These are phyloP conservation scores for Backusella liffmaniae DNA, from an alignment of 192 early-diverging fungal species.

Conservation along the genomic window DNA sequence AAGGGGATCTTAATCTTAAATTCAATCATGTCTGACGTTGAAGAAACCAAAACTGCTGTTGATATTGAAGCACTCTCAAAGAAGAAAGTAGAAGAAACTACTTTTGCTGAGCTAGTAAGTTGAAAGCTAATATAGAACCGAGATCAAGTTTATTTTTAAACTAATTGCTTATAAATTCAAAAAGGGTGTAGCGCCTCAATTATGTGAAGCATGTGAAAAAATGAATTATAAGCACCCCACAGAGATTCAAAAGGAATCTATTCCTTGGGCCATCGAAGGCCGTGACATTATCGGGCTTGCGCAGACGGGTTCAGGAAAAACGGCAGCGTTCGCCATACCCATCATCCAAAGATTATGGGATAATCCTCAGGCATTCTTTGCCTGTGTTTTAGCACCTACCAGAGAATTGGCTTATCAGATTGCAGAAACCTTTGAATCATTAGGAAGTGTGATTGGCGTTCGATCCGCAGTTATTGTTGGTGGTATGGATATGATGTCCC, in stretches of 20 bases:
- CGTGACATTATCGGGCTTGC: slow-evolving; percentile 97
- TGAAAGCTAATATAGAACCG: not conserved
- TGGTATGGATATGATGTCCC: slow-evolving; percentile 97
- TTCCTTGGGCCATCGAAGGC: slow-evolving; percentile 89
- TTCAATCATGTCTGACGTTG: not conserved
- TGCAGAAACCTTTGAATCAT: slow-evolving; percentile 85
- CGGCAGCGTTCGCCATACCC: slow-evolving; percentile 82
- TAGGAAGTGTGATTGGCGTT: slow-evolving; percentile 90
- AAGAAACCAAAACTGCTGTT: not conserved
- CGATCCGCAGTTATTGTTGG: slow-evolving; percentile 90
- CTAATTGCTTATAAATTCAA: not conserved
- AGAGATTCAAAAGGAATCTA: slow-evolving; percentile 88
- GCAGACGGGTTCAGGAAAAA: slow-evolving; percentile 93
- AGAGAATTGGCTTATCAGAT: slow-evolving; percentile 97
- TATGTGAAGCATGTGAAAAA: slow-evolving; percentile 87
- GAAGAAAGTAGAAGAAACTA: slow-evolving; percentile 27
- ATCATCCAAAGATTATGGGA: slow-evolving; percentile 87
- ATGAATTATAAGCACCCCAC: slow-evolving; percentile 87
- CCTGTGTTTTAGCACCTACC: slow-evolving; percentile 95
- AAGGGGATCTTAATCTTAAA: slow-evolving; percentile 2
- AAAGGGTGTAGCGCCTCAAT: slow-evolving; percentile 82
- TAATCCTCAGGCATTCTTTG: slow-evolving; percentile 87
- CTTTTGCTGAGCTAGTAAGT: slow-evolving; percentile 37
- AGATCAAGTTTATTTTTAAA: not conserved
- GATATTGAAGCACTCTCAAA: slow-evolving; percentile 26